Evolutionary conservation across 2,329 filamentous ascomycete species (phyloP).

Genomic region (Aspergillus aculeatinus): DNA sequence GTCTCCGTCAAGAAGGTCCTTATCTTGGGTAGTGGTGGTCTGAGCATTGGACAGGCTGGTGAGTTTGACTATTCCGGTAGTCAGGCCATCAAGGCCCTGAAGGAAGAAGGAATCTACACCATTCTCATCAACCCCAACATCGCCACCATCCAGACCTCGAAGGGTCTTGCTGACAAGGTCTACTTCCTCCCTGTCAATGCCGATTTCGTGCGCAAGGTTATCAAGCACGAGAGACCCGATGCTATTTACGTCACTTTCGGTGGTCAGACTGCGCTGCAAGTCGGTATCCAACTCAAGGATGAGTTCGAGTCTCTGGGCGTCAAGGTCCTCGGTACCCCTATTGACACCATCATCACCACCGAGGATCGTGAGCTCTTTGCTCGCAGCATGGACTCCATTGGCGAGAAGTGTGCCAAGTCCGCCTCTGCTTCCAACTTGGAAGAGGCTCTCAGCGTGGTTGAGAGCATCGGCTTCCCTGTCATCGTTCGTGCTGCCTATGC

Average conservation of each 20-base stretch:
- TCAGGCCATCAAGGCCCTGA: slow-evolving; percentile 96
- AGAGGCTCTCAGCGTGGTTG: slow-evolving; percentile 83
- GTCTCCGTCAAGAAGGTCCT: slow-evolving; percentile 92
- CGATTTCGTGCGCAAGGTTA: slow-evolving; percentile 97
- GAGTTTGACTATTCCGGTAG: slow-evolving; percentile 99
- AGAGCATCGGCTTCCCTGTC: slow-evolving; percentile 91
- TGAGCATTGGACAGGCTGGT: slow-evolving; percentile 96
- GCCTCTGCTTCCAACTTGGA: slow-evolving; percentile 86
- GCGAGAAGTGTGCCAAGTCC: slow-evolving; percentile 96
- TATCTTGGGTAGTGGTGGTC: slow-evolving; percentile 87
- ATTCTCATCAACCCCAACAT: slow-evolving; percentile 99
- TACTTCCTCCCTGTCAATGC: slow-evolving; percentile 97
- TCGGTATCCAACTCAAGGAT: slow-evolving; percentile 96
- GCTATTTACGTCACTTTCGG: slow-evolving; percentile 98
- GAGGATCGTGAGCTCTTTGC: slow-evolving; percentile 98
- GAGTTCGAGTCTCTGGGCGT: slow-evolving; percentile 92
- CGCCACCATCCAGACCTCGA: slow-evolving; percentile 97
- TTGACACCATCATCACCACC: slow-evolving; percentile 97
- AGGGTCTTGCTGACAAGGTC: slow-evolving; percentile 95
- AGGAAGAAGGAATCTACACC: slow-evolving; percentile 97
- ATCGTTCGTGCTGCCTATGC: slow-evolving; percentile 97
- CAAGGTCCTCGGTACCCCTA: slow-evolving; percentile 91
- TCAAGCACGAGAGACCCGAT: slow-evolving; percentile 89
- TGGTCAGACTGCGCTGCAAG: slow-evolving; percentile 93
- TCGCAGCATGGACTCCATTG: slow-evolving; percentile 96